Evolutionary conservation across 805 yeast species (phyloP).

Genomic region (Candida taoyuanica): DNA sequence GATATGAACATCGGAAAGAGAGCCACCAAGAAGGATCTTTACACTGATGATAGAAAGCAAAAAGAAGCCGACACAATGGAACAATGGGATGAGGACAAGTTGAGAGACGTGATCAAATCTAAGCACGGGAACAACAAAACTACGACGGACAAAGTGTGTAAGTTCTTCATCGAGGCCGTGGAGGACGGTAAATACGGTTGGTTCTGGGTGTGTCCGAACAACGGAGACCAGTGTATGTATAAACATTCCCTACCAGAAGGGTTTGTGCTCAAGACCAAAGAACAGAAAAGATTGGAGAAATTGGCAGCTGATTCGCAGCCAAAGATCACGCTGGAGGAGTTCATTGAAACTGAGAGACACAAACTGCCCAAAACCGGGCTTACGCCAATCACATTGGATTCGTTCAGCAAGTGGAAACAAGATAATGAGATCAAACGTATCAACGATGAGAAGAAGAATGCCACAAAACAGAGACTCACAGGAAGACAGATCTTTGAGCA

Average conservation of each 20-base stretch:
- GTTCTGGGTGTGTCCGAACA: conserved; percentile 98
- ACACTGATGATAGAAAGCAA: conserved; percentile 73
- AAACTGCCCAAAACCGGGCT: conserved; percentile 64
- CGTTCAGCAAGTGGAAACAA: conserved; percentile 80
- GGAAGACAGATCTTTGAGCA: conserved; percentile 69
- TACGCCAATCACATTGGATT: conserved; percentile 82
- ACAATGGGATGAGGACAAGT: conserved; percentile 94
- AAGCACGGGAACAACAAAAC: conserved; percentile 94
- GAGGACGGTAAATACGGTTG: conserved; percentile 98
- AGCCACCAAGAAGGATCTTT: conserved; percentile 85
- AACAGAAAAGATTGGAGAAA: conserved; percentile 85
- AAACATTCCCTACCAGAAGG: conserved; percentile 96
- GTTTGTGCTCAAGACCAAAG: conserved; percentile 93
- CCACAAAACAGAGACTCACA: conserved; percentile 38
- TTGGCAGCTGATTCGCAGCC: conserved; percentile 81
- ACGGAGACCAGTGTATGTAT: conserved; percentile 90
- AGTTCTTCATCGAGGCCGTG: conserved; percentile 90
- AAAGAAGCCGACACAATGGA: conserved; percentile 89
- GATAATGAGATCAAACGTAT: conserved; percentile 58
- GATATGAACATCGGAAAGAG: conserved; percentile 82
- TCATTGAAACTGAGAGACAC: conserved; percentile 88
- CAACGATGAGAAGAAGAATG: conserved; percentile 37
- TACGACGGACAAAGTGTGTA: conserved; percentile 93
- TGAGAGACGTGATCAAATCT: conserved; percentile 77
- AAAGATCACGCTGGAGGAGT: conserved; percentile 90